A percentile compares a stretch with the other conserved stretches of the same genome.
phyloP scores from a whole-genome alignment of 1,284 basidiomycete genomes.

The Papiliotrema terrestris region DNA sequence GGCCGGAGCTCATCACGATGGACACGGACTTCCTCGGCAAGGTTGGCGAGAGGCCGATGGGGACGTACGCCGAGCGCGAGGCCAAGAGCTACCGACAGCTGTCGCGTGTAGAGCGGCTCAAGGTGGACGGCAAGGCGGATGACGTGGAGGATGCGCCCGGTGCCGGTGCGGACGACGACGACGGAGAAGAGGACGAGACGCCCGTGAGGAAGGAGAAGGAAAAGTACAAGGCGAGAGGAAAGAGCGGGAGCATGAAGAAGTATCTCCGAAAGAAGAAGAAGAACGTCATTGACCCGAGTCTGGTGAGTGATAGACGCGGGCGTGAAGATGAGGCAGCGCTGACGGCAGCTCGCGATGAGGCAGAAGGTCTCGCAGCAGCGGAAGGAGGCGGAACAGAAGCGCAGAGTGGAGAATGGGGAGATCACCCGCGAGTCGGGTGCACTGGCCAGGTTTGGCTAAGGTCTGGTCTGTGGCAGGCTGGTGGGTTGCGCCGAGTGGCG shows the following conservation, averaged over 20 bases:
- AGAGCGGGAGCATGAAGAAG: constrained; percentile 77
- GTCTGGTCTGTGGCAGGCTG: too few relatives aligned
- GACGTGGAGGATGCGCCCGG: constrained; percentile 36
- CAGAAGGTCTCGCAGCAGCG: constrained; percentile 34
- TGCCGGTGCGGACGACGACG: constrained; percentile 37
- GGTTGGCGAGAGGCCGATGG: constrained; percentile 59
- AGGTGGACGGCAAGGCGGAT: constrained; percentile 64
- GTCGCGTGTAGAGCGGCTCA: constrained; percentile 68
- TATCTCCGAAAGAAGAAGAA: constrained; percentile 74
- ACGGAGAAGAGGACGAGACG: constrained; percentile 17
- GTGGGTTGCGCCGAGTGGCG: too few relatives aligned
- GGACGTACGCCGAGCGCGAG: constrained; percentile 55
- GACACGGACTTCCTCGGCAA: constrained; percentile 80
- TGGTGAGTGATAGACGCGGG: constrained; percentile 55
- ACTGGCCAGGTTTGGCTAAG: constrained; percentile 25
- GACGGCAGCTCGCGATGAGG: constrained; percentile 28
- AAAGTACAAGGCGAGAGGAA: constrained; percentile 78
- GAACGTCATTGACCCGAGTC: constrained; percentile 83
- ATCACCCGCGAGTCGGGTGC: constrained; percentile 35
- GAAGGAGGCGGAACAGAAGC: constrained; percentile 26
- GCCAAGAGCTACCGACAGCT: constrained; percentile 64
- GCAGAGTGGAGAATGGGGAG: constrained; percentile 23
- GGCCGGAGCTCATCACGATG: constrained; percentile 88
- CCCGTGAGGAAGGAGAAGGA: constrained; percentile 55
- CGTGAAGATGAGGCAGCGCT: not conserved